phyloP scores from a whole-genome alignment of 164 flowering plant species.

The Umbilicus rupestris region DNA sequence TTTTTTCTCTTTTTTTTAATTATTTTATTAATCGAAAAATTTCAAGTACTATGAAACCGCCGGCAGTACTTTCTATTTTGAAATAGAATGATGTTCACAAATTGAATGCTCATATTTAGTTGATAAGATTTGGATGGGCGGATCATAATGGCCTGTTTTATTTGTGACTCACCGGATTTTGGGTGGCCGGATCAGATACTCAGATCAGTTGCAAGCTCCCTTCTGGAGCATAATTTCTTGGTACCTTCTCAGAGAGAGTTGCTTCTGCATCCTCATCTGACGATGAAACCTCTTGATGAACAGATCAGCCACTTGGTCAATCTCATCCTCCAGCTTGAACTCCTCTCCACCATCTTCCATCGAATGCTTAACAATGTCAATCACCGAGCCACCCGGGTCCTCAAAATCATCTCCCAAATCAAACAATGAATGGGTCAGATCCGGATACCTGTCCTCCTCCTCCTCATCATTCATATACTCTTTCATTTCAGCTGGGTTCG shows the following conservation, averaged over 20 bases:
- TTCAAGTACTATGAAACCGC: no score
- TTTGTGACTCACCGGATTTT: no score
- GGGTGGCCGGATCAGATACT: background rate
- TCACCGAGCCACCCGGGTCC: conserved; percentile 23
- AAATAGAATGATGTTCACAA: no score
- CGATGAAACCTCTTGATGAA: conserved; percentile 31
- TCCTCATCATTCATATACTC: conserved; percentile 5
- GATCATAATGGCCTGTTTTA: background rate
- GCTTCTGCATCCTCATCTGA: conserved; percentile 32
- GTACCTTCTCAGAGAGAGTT: conserved; percentile 18
- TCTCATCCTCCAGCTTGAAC: conserved; percentile 32
- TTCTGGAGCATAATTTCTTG: conserved; percentile 17
- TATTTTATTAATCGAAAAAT: no score
- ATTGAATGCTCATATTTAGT: no score
- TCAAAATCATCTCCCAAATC: conserved; percentile 12
- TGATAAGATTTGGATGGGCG: no score
- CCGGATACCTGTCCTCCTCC: conserved; percentile 20
- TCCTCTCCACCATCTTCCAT: conserved; percentile 25
- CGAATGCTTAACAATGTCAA: conserved; percentile 26
- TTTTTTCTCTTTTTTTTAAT: no score
- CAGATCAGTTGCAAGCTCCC: background rate
- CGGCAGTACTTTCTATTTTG: no score
- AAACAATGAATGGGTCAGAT: conserved; percentile 24
- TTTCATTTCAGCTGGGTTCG: background rate
- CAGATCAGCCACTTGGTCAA: conserved; percentile 34